Percentiles rank a stretch among this genome's conserved stretches.
Evolutionary conservation across 257 asterid species (phyloP).

Genomic region (Datura wrightii): DNA sequence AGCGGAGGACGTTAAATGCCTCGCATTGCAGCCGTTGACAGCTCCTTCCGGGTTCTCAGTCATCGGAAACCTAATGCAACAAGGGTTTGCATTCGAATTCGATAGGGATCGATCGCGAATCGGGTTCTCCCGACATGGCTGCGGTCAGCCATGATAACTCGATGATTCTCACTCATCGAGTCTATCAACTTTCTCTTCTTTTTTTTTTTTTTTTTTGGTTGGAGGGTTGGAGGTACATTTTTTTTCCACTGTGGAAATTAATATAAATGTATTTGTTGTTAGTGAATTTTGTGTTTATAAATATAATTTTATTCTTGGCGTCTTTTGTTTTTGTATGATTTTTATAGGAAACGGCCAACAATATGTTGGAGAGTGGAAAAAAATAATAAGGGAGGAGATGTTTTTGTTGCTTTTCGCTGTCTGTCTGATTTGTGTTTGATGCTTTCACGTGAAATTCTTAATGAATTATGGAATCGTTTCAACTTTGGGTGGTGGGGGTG

Average conservation of each 20-base stretch:
- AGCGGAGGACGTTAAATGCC: slow-evolving; percentile 62
- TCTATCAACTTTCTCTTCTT: slow-evolving; percentile 17
- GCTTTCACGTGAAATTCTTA: slow-evolving; percentile 58
- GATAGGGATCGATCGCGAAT: slow-evolving; percentile 62
- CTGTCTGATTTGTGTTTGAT: slow-evolving; percentile 42
- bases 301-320: slow-evolving; percentile 4
- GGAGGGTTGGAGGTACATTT: slow-evolving; percentile 22
- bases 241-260: slow-evolving; percentile 19
- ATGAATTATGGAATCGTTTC: slow-evolving; percentile 38
- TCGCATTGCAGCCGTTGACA: slow-evolving; percentile 70
- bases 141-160: slow-evolving; percentile 49
- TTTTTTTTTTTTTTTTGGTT: neutral
- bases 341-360: slow-evolving; percentile 45
- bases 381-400: slow-evolving; percentile 31
- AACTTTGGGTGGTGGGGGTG: neutral
- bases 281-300: neutral
- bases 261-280: slow-evolving; percentile 22
- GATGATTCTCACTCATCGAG: slow-evolving; percentile 34
- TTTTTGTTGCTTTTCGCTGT: slow-evolving; percentile 48
- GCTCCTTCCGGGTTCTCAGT: slow-evolving; percentile 59
- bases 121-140: slow-evolving; percentile 69
- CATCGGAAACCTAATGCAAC: slow-evolving; percentile 88
- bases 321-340: slow-evolving; percentile 33
- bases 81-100: slow-evolving; percentile 72
- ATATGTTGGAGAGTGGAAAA: slow-evolving; percentile 40